phyloP scores from a whole-genome alignment of 2,329 filamentous ascomycete genomes.

The Phoma sp. region DNA sequence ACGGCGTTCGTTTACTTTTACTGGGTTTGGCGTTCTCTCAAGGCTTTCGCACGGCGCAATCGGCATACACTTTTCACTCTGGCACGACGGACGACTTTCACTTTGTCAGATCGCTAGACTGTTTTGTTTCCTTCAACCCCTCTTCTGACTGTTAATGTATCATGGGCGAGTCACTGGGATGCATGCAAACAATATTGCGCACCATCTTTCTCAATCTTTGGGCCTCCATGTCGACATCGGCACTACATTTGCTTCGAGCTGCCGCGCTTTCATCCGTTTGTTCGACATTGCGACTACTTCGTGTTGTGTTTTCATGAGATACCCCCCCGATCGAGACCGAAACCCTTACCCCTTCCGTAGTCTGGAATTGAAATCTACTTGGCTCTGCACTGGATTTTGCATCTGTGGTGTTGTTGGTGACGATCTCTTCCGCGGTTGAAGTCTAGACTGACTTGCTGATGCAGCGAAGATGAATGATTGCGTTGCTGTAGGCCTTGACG shows the following conservation, averaged over 20 bases:
- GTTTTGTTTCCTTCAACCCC: background rate
- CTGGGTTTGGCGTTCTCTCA: conserved; percentile 10
- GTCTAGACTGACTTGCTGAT: too few relatives aligned
- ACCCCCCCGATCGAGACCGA: conserved; percentile 27
- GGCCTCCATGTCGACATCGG: conserved; percentile 3
- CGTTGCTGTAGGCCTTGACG: too few relatives aligned
- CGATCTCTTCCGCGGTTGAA: too few relatives aligned
- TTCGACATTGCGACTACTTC: conserved; percentile 9
- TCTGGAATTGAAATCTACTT: conserved; percentile 9
- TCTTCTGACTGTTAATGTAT: conserved; percentile 13
- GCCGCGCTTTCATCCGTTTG: background rate
- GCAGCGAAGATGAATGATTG: too few relatives aligned
- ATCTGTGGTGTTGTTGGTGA: background rate
- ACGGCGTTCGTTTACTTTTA: conserved; percentile 13
- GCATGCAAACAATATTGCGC: conserved; percentile 2
- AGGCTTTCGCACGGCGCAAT: conserved; percentile 27
- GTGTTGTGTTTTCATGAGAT: conserved; percentile 42
- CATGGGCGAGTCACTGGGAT: conserved; percentile 21
- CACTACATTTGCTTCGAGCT: background rate
- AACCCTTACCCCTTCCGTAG: conserved; percentile 5
- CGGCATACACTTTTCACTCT: conserved; percentile 39
- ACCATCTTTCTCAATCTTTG: conserved; percentile 1
- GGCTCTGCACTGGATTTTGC: background rate
- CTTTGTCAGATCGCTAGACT: conserved; percentile 26
- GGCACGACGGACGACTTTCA: conserved; percentile 43